phyloP scores from a whole-genome alignment of 2,329 filamentous ascomycete species.

The Bipolaris oryzae region DNA sequence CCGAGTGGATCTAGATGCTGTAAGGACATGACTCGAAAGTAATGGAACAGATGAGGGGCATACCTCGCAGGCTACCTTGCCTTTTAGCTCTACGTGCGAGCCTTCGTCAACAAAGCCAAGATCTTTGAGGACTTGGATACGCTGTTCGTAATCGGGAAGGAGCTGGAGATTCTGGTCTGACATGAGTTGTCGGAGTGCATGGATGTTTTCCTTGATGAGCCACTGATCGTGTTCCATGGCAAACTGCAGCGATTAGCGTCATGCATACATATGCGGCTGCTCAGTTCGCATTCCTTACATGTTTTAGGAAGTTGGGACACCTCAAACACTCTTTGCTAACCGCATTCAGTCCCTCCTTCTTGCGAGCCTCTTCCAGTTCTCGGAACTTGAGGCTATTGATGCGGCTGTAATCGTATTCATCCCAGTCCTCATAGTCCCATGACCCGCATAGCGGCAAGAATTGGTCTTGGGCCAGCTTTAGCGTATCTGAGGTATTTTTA shows the following conservation, averaged over 20 bases:
- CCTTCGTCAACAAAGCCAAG: constrained; percentile 89
- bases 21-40: constrained; percentile 12
- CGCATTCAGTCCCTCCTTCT: constrained; percentile 66
- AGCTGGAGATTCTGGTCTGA: constrained; percentile 96
- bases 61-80: constrained; percentile 93
- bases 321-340: constrained; percentile 68
- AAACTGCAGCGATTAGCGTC: constrained; percentile 62
- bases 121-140: constrained; percentile 88
- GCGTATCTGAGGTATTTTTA: constrained; percentile 49
- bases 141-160: constrained; percentile 94
- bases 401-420: constrained; percentile 80
- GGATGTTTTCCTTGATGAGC: constrained; percentile 93
- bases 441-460: constrained; percentile 71
- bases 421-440: constrained; percentile 78
- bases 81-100: constrained; percentile 90
- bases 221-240: constrained; percentile 97
- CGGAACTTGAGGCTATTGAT: constrained; percentile 83
- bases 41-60: constrained; percentile 11
- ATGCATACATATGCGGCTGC: neutral
- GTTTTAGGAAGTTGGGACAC: constrained; percentile 83
- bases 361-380: constrained; percentile 76
- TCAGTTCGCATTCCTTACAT: constrained; percentile 64
- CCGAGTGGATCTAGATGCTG: constrained; percentile 75
- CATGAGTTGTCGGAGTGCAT: constrained; percentile 82
- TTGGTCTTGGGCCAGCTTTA: constrained; percentile 68